Conservation (phyloP, 208 protist genomes). For the Acanthamoeba sp. region DNA sequence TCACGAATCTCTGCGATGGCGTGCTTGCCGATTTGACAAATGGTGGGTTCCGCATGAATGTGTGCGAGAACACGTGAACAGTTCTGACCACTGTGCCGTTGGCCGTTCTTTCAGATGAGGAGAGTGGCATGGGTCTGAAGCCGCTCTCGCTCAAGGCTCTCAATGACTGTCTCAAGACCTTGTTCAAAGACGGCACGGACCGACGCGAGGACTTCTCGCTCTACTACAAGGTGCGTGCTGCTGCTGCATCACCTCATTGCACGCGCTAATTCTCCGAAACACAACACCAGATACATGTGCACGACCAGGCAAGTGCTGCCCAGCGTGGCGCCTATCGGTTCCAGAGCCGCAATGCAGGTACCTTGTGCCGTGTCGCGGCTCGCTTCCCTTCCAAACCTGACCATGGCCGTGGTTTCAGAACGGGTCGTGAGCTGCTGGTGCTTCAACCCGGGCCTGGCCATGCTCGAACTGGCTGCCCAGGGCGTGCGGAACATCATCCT, state of each 20-base stretch:
- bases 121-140: constrained; percentile 26
- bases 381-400: background rate
- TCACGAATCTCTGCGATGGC: background rate
- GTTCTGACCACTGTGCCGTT: too few species aligned
- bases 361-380: background rate
- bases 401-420: background rate
- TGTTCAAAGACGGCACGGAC: constrained; percentile 37
- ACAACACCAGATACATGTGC: constrained; percentile 56
- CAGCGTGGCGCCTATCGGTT: constrained; percentile 49
- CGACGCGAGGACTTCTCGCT: constrained; percentile 22
- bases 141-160: constrained; percentile 12
- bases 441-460: constrained; percentile 91
- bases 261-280: background rate
- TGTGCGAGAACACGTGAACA: too few species aligned
- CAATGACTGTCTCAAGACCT: constrained; percentile 64
- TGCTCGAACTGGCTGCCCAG: constrained; percentile 88
- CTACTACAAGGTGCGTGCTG: background rate
- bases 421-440: constrained; percentile 94
- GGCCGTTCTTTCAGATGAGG: too few species aligned
- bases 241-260: background rate
- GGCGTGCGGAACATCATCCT: constrained; percentile 92
- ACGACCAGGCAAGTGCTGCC: constrained; percentile 56
- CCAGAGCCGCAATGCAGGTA: constrained; percentile 36
- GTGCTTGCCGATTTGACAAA: constrained; percentile 17
- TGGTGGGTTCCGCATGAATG: background rate